Conservation (phyloP, 371 early-diverging fungal species). For the Mucor velutinosus region DNA sequence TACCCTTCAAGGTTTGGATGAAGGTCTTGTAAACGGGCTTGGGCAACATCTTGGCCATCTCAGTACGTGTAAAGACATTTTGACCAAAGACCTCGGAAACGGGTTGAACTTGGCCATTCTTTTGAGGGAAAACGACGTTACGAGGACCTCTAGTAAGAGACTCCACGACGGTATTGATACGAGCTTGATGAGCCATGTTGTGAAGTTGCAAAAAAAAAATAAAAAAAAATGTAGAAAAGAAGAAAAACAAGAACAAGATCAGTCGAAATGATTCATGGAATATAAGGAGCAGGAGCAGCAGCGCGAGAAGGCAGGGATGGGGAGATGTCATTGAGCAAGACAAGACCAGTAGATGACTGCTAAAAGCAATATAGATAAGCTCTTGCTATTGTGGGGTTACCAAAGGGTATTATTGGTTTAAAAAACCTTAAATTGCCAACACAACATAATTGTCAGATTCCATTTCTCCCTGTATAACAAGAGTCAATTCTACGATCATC, state of each 20-base stretch:
- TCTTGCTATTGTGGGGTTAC: neutral
- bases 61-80: slow-evolving; percentile 90
- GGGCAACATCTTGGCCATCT: slow-evolving; percentile 87
- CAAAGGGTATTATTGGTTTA: neutral
- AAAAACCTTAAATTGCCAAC: neutral
- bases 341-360: neutral
- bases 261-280: neutral
- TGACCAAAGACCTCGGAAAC: slow-evolving; percentile 90
- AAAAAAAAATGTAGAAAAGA: neutral
- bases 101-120: slow-evolving; percentile 71
- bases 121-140: slow-evolving; percentile 72
- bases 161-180: slow-evolving; percentile 49
- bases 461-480: neutral
- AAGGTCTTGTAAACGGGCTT: slow-evolving; percentile 93
- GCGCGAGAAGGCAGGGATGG: neutral
- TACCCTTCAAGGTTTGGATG: slow-evolving; percentile 87
- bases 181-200: slow-evolving; percentile 52
- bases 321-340: neutral
- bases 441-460: neutral
- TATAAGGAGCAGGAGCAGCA: neutral
- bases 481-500: neutral
- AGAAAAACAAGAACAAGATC: neutral
- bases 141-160: slow-evolving; percentile 59
- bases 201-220: neutral
- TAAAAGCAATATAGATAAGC: neutral